Conservation (phyloP, 108 stramenopile species). For the Ochromonas danica region DNA sequence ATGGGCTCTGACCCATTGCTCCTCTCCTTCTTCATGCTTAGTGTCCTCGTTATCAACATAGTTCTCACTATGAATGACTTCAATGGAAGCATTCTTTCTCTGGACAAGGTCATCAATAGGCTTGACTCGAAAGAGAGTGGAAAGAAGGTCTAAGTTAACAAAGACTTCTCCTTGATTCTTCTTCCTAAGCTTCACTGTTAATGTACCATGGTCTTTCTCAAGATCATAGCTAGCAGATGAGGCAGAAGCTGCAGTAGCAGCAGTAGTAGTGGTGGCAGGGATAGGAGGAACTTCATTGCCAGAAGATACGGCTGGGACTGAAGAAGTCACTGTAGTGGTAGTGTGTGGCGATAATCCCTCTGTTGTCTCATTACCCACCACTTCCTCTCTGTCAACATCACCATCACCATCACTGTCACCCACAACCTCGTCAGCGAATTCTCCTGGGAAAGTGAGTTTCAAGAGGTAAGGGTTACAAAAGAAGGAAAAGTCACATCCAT, state of each 20-base stretch:
- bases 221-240: constrained; percentile 45
- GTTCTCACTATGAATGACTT: neutral
- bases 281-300: constrained; percentile 31
- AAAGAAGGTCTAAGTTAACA: constrained; percentile 50
- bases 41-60: constrained; percentile 35
- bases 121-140: constrained; percentile 40
- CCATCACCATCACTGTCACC: no score
- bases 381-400: no score
- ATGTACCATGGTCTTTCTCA: constrained; percentile 50
- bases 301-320: no score
- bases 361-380: no score
- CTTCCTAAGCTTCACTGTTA: constrained; percentile 55
- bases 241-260: constrained; percentile 51
- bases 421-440: constrained; percentile 5
- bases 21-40: constrained; percentile 45
- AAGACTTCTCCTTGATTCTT: constrained; percentile 46
- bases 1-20: neutral
- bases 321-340: no score
- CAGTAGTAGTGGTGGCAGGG: constrained; percentile 44
- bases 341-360: no score
- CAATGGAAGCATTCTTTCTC: neutral
- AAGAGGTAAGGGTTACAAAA: constrained; percentile 59
- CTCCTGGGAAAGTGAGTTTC: constrained; percentile 40
- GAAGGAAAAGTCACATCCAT: constrained; percentile 49
- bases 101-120: neutral